Evolutionary conservation across 2,329 filamentous ascomycete genomes (phyloP), one percentile per base, ranked within the genome.

Genomic region (Phaeosphaeria sp.): DNA sequence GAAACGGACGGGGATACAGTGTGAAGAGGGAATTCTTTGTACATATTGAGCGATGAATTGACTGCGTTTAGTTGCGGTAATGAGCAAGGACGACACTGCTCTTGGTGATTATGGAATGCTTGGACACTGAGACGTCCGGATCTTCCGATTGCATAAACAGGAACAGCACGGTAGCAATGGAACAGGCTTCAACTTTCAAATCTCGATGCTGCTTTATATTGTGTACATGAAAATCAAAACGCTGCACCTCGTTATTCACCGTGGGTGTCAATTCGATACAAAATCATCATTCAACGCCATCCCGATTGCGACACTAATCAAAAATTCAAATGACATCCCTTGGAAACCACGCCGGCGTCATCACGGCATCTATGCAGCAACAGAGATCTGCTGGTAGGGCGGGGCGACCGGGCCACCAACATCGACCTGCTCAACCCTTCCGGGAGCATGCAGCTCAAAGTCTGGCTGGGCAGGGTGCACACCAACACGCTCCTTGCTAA

Each of bases 401-500:
- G 74, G 72, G 7, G 68, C 71, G 15, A 74, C 71, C 7, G 64
- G 63, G 0, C 65, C 68, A 27, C 67, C 72, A 46, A 75, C 67
- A 23, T 68, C 59, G 7, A 75, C 68, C 46, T 70, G 69, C 54
- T 67, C 66, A n/a, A 67, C 60, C 59, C 59, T 69, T 7, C 71
- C 68, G 4, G 68, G 49, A 9, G 68, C 68, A 53, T 73, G 71
- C 13, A 67, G 68, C 50, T 75, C 71, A 56, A 66, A 75, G 46
- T 78, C 74, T 3, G 69, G 67, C 50, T 75, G 58, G 48, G 72
- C 70, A 6, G 81, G 81, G 55, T 79, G 77, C 25, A 98, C 95
- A 71, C 93, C 95, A 52, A 99, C 93, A 73, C 95, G 90, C 85
- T 97, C 93, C 85, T 94, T 96, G 79, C 90, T 90, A 63, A 99